Evolutionary conservation across 345 rosid genomes (phyloP), one percentile per base, ranked within the genome.

Genomic region (Sonneratia alba): DNA sequence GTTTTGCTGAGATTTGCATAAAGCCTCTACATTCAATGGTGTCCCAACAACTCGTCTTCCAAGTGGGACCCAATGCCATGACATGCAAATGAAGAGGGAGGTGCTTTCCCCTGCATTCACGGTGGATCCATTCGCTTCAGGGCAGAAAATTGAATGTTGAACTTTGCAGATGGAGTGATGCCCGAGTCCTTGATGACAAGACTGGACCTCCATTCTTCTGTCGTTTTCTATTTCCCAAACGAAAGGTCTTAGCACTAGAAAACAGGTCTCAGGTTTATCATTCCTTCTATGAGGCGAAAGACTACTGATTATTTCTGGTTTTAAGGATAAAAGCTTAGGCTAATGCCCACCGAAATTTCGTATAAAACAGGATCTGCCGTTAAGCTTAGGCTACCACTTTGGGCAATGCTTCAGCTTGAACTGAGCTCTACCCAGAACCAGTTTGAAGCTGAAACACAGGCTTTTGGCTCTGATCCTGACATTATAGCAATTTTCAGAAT

Each of bases 71-170:
- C 67, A 27, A 0, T 47, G 9, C 55, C 53, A 42, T 45, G 18
- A 68, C 15, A 7, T 68, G 55, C 36, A 42, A 68, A 68, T 27
- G 36, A 12, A 48, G 34, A 27, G 55, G 22, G 70, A 19, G 55
- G 16, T n/a, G 21, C 0, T 15, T n/a, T 43, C 55, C 47, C 34
- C 21, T 45, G 56, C 56, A 9, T 68, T 45, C 66, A n/a, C 36
- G 51, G 66, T 12, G 72, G 63, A 53, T 38, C 65, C 56, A 19
- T 70, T 70, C 24, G 53, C 27, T 49, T 36, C 72, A 15, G 24
- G 42, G 45, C 53, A 32, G 61, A 36, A n/a, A 49, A 12, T 51
- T 51, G 27, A 62, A 36, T 32, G 71, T 42, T 70, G 64, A 18
- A 15, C 36, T 45, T 68, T 36, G 49, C 19, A 68, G 55, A 68